Base-by-base conservation (phyloP, 306 rosid genomes). In the Dalbergia cochinchinensis region DNA sequence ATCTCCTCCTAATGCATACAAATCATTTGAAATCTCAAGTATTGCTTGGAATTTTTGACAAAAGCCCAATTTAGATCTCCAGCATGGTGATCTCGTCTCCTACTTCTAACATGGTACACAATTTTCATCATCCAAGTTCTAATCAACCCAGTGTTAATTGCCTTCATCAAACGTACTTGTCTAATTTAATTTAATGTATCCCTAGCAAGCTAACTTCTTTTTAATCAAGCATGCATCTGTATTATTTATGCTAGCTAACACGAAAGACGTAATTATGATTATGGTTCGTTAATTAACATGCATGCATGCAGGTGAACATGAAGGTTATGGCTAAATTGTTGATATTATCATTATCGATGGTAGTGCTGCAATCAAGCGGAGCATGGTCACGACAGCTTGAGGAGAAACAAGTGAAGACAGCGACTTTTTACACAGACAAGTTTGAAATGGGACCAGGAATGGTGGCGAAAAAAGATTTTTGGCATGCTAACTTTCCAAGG, bases 361-460 rank as follows among this genome's bases (percentile, higher is more conserved):
- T 54, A n/a, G 20, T 54, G 10, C 10, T 54, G 7, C 26, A n/a
- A 54, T 54, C 26, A 16, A 54, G 26, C 18, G 31, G 13, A 6
- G 15, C 48, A 62, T 16, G 11, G 7, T 20, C 72, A 76, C 33
- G 8, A 4, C 11, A 11, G n/a, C 20, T 1, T 16, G 11, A 7
- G 3, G 4, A 8, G 5, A 59, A 8, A 44, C 35, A 69, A 8
- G 34, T 79, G 2, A 71, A 79, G 22, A 35, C 73, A 15, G n/a
- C 22, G 7, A 80, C 73, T 5, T 80, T 80, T 53, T 0, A 62
- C 3, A 61, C 65, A 39, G 7, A 51, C 20, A 39, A 1, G 7
- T 73, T 80, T 51, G 78, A 62, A n/a, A 1, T 53, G 7, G 72
- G 20, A 6, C 72, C 50, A 1, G 71, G 71, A 64, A 16, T 0